Base-by-base conservation (phyloP, 73 alveolate species). In the Uronychia binucleata region DNA sequence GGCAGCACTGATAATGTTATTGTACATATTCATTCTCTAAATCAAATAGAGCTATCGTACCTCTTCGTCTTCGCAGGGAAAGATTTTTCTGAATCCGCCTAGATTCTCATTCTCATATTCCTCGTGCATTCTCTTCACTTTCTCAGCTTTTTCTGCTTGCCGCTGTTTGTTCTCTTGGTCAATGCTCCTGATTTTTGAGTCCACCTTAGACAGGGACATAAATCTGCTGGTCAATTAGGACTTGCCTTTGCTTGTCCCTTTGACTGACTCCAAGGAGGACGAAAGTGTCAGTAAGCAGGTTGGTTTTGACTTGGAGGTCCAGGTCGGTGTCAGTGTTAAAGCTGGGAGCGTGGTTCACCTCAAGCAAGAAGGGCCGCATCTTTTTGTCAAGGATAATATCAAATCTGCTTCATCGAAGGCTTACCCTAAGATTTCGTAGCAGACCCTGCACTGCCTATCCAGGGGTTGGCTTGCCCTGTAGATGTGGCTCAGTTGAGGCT, bases 271-370 rank as follows among this genome's bases (percentile, higher is more conserved):
- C 67, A 19, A 91, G 80, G 28, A 95, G 76, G 79, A 75, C 84
- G 85, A 93, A 91, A 30, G 92, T 75, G 87, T 95, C 97, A 30
- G 91, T 78, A 33, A 95, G 91, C 78, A 95, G 83, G 78, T 93
- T 94, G 34, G 87, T 76, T 85, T 95, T 95, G 26, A 95, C 91
- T 60, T 91, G 86, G 34, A 86, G 88, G 86, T 95, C 98, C 26
- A 92, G 77, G 1, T 93, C 93, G 1, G 97, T 84, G 76, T 95
- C 94, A n/a, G 96, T 87, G 75, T 93, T 93, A 75, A 95, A 90
- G 79, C 98, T 88, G 25, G 99, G 99, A 59, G 91, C 77, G 35
- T 94, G 96, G 91, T 97, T 97, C 35, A 95, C 98, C 86, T 97
- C 99, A 59, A 97, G 87, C 29, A 97, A 82, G 97, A 97, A 97